A percentile compares a stretch with the other conserved stretches of the same genome.
Evolutionary conservation across 495 filamentous ascomycete genomes (phyloP).

Genomic region (Hypoxylon cercidicola): DNA sequence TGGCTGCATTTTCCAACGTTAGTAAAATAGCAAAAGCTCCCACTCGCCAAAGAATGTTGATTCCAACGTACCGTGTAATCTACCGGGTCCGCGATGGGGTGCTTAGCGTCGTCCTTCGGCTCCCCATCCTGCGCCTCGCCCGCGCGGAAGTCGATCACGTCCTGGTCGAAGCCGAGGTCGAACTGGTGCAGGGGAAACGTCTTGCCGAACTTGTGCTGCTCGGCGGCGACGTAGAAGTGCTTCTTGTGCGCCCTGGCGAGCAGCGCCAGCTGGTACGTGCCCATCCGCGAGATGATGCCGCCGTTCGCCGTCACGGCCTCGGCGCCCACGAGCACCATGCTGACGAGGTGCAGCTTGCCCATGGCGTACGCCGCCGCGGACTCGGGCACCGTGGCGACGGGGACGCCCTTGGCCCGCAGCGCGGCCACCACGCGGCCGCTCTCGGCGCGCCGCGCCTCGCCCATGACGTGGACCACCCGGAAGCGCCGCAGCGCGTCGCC

Average conservation of each 20-base stretch:
- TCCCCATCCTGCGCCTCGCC: constrained; percentile 47
- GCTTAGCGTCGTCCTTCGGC: constrained; percentile 37
- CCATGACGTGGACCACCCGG: constrained; percentile 82
- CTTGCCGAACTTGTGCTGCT: constrained; percentile 91
- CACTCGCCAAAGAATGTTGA: constrained; percentile 26
- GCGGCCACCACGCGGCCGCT: constrained; percentile 61
- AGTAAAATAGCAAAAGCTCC: neutral
- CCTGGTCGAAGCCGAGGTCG: constrained; percentile 66
- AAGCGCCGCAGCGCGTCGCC: constrained; percentile 72
- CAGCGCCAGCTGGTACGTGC: constrained; percentile 89
- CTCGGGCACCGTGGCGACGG: constrained; percentile 84
- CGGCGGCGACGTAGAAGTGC: constrained; percentile 89
- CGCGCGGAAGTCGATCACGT: constrained; percentile 41
- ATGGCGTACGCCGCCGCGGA: constrained; percentile 87
- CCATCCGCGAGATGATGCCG: constrained; percentile 88
- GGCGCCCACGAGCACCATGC: constrained; percentile 89
- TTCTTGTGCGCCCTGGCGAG: constrained; percentile 80
- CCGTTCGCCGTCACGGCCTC: constrained; percentile 95
- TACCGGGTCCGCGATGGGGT: constrained; percentile 61
- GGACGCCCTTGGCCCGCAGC: constrained; percentile 77
- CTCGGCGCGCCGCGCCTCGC: constrained; percentile 60
- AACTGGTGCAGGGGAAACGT: constrained; percentile 82
- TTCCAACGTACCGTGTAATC: constrained; percentile 81
- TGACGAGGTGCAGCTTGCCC: constrained; percentile 65
- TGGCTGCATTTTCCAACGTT: constrained; percentile 54